Percentiles rank a stretch among this genome's conserved stretches.
Evolutionary conservation across 352 stramenopile species (phyloP).

Genomic region (Phytophthora europaea): DNA sequence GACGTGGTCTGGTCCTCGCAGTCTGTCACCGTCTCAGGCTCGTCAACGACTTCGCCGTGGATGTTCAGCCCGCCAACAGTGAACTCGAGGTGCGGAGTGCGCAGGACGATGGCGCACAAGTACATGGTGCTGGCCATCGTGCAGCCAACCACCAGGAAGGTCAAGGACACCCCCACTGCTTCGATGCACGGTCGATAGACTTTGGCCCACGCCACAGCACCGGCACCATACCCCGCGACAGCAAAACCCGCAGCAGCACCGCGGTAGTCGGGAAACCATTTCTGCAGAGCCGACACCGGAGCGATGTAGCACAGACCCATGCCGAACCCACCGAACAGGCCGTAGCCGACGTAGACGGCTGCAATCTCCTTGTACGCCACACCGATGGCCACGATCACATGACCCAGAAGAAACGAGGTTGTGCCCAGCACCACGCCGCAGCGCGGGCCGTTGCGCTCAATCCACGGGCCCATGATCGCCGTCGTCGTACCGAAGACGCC

Average conservation of each 20-base stretch:
- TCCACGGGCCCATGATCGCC: conserved; percentile 80
- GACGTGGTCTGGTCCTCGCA: conserved; percentile 37
- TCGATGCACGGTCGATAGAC: conserved; percentile 69
- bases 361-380: conserved; percentile 55
- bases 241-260: conserved; percentile 75
- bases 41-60: conserved; percentile 58
- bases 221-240: conserved; percentile 70
- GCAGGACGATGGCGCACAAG: conserved; percentile 56
- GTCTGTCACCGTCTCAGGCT: conserved; percentile 30
- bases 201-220: conserved; percentile 70
- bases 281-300: conserved; percentile 72
- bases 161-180: conserved; percentile 54
- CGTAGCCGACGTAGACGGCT: conserved; percentile 71
- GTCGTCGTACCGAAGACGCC: conserved; percentile 69
- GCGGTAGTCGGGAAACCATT: conserved; percentile 82
- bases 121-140: conserved; percentile 57
- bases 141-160: conserved; percentile 58
- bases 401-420: conserved; percentile 55
- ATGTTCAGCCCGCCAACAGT: conserved; percentile 64
- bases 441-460: conserved; percentile 70
- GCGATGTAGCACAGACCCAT: conserved; percentile 82
- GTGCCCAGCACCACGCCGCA: conserved; percentile 61
- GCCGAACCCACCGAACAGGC: conserved; percentile 72
- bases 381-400: conserved; percentile 57
- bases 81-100: conserved; percentile 65